Evolutionary conservation across 768 basidiomycete species (phyloP), one percentile per base, ranked within the genome.

Genomic region (Rhodotorula toruloides): DNA sequence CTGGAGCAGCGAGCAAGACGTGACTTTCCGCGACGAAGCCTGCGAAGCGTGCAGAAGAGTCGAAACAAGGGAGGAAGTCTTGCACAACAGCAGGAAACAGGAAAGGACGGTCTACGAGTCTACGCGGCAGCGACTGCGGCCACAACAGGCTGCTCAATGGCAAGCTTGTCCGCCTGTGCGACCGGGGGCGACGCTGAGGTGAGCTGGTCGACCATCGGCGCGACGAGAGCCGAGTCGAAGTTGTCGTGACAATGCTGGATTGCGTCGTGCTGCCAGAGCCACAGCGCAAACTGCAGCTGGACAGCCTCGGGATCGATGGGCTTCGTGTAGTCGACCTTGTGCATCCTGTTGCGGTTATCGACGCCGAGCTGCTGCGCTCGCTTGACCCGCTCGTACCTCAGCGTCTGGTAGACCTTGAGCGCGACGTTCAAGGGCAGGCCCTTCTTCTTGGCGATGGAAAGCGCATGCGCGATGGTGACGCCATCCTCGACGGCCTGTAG

Each of bases 401-500:
- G 37, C 29, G 42, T 27, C 40, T 66, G 34, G 64, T 46, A 66
- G 29, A 58, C 54, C n/a, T 25, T 36, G 7, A 60, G 58, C 3
- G 64, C 64, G 25, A 43, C 37, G 42, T 10, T 25, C 40, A 71
- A 36, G 9, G 67, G 72, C 12, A 70, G 61, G 39, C 61, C 43
- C 13, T 50, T 42, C 34, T 68, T 68, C 27, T 72, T 71, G 25
- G 72, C 72, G 43, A 74, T 55, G n/a, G 70, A 63, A 29, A 74
- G 68, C 13, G 61, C 37, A 32, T 70, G 65, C 2, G 73, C 74
- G 61, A 75, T 63, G 21, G 72, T 67, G 29, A 74, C 72, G 57
- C 72, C 74, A 56, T 76, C 72, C 54, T 75, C 74, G 57, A 75
- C 49, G 2, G 73, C 74, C 37, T 73, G 73, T 21, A 65, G n/a